Conservation (phyloP, 441 rosid species). For the Erodium trifolium region DNA sequence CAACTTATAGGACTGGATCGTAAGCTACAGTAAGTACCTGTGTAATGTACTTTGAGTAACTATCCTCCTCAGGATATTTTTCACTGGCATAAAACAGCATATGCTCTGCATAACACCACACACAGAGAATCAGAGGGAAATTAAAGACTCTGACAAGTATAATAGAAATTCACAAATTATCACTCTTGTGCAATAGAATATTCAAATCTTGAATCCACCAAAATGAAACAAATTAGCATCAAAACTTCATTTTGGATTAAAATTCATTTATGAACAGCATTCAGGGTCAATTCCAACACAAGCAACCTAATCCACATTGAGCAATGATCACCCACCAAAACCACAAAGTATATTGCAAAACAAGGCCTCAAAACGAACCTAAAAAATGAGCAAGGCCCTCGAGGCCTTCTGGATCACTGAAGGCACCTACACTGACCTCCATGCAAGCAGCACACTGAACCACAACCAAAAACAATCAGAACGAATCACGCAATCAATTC, state of each 20-base stretch:
- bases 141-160: neutral
- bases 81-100: constrained; percentile 90
- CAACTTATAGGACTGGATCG: neutral
- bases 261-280: neutral
- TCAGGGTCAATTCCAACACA: neutral
- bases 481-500: neutral
- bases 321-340: neutral
- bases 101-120: constrained; percentile 51
- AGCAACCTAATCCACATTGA: neutral
- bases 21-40: constrained; percentile 40
- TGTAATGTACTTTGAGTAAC: constrained; percentile 72
- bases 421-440: constrained; percentile 75
- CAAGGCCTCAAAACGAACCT: too few species aligned
- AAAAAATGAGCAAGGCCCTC: constrained; percentile 93
- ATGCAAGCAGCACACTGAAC: constrained; percentile 88
- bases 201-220: neutral
- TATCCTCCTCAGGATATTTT: constrained; percentile 81
- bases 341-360: neutral
- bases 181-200: neutral
- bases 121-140: neutral
- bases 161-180: neutral
- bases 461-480: neutral
- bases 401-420: constrained; percentile 71
- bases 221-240: neutral
- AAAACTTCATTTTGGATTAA: neutral